These are phyloP conservation scores for Hebeloma cylindrosporum DNA, from an alignment of 768 basidiomycete species.

Conservation along the genomic window DNA sequence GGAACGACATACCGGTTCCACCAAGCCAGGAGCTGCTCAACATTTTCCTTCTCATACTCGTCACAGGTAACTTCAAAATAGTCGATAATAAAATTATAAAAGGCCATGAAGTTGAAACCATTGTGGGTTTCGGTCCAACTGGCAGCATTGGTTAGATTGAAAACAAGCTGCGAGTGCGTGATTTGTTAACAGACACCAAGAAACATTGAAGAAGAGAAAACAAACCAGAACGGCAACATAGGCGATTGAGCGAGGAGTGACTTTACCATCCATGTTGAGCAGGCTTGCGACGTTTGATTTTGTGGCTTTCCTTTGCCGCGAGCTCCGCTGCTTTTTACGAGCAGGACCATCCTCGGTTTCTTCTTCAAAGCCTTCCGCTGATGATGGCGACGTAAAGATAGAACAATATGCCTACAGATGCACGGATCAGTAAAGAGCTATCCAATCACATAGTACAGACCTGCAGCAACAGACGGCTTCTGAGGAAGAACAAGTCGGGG, in stretches of 20 bases:
- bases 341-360: slow-evolving; percentile 14
- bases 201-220: slow-evolving; percentile 6
- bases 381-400: slow-evolving; percentile 20
- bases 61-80: slow-evolving; percentile 8
- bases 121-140: slow-evolving; percentile 15
- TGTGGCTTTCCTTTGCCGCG: neutral
- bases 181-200: too few relatives aligned
- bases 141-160: slow-evolving; percentile 14
- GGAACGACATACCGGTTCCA: too few relatives aligned
- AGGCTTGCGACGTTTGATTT: slow-evolving; percentile 14
- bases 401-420: slow-evolving; percentile 14
- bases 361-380: slow-evolving; percentile 15
- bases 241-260: slow-evolving; percentile 28
- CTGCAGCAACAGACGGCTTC: slow-evolving; percentile 21
- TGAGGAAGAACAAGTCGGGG: slow-evolving; percentile 21
- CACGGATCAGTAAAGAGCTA: neutral
- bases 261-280: slow-evolving; percentile 18
- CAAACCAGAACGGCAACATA: slow-evolving; percentile 31
- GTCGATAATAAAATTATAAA: slow-evolving; percentile 27
- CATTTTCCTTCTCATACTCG: too few relatives aligned
- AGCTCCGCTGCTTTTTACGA: neutral
- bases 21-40: too few relatives aligned
- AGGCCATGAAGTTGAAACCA: slow-evolving; percentile 15
- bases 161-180: too few relatives aligned
- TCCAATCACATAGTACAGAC: slow-evolving; percentile 13